A percentile compares a stretch with the other conserved stretches of the same genome.
These are phyloP conservation scores for Colletotrichum horii DNA, from an alignment of 2,329 filamentous ascomycete species.

Conservation along the genomic window DNA sequence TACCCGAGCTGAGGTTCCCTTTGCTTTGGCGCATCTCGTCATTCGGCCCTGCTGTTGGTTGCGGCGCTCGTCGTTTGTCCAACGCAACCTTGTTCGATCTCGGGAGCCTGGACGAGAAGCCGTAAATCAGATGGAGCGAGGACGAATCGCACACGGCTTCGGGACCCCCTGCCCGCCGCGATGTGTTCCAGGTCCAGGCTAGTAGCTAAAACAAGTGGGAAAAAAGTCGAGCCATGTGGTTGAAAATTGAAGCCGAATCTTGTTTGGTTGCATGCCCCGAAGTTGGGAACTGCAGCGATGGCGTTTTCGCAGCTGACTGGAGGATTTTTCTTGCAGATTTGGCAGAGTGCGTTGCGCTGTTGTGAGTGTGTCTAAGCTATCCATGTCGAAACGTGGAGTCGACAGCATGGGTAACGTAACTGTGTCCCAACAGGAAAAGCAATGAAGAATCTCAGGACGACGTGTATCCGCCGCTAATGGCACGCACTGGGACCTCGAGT, in stretches of 20 bases:
- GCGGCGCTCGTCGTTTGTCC: not conserved
- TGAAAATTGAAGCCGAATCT: not conserved
- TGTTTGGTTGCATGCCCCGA: not conserved
- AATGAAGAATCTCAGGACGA: conserved; percentile 2
- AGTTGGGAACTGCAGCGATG: not conserved
- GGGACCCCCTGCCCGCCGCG: not conserved
- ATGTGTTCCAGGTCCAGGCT: not conserved
- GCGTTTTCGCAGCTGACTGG: not conserved
- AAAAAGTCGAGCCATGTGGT: not conserved
- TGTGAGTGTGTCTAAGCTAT: conserved; percentile 1
- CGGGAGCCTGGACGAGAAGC: not conserved
- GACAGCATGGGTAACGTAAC: not conserved
- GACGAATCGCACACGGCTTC: not conserved
- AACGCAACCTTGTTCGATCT: not conserved
- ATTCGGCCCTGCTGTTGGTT: conserved; percentile 1
- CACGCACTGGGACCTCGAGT: not conserved
- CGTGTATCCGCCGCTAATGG: not conserved
- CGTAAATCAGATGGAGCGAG: not conserved
- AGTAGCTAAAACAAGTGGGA: not conserved
- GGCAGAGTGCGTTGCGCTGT: not conserved
- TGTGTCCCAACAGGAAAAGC: conserved; percentile 12
- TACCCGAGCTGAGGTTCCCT: conserved; percentile 2
- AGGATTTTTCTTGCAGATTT: not conserved
- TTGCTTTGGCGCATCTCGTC: not conserved
- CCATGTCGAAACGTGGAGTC: conserved; percentile 17